These are phyloP conservation scores for Xylaria flabelliformis DNA, from an alignment of 495 filamentous ascomycete species.

Conservation along the genomic window DNA sequence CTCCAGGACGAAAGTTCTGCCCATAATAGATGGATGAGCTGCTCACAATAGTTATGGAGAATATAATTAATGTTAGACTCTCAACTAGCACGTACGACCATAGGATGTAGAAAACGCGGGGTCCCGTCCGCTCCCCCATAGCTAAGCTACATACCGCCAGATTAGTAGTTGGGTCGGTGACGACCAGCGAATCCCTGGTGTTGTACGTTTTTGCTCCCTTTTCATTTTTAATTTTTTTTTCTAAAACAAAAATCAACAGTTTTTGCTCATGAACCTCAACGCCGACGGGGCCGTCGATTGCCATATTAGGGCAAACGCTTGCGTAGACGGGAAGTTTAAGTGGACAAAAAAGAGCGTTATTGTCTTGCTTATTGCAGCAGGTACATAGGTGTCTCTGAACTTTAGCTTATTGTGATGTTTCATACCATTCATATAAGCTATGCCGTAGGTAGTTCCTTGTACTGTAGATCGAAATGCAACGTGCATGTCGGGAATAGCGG, in stretches of 20 bases:
- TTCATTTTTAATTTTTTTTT: too few relatives aligned
- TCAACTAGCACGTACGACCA: background rate
- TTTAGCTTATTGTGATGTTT: background rate
- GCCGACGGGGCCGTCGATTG: background rate
- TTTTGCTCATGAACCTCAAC: background rate
- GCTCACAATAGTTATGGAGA: too few relatives aligned
- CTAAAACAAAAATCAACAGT: too few relatives aligned
- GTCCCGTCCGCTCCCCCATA: slow-evolving; percentile 4
- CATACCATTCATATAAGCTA: background rate
- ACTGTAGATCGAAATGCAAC: background rate
- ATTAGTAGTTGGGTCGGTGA: slow-evolving; percentile 53
- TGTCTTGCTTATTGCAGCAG: background rate
- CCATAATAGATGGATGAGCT: too few relatives aligned
- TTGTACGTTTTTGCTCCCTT: slow-evolving; percentile 36
- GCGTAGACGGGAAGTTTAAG: slow-evolving; percentile 12
- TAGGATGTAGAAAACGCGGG: slow-evolving; percentile 4
- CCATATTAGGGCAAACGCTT: background rate
- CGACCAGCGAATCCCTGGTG: slow-evolving; percentile 48
- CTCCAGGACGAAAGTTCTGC: too few relatives aligned
- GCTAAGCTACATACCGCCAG: slow-evolving; percentile 23
- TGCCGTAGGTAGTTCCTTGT: background rate
- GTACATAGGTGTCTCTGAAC: background rate
- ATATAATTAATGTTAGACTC: too few relatives aligned
- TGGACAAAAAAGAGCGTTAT: background rate
- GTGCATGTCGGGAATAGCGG: too few relatives aligned